Base-by-base conservation (phyloP, 2,329 filamentous ascomycete species). In the Talaromyces sp. region DNA sequence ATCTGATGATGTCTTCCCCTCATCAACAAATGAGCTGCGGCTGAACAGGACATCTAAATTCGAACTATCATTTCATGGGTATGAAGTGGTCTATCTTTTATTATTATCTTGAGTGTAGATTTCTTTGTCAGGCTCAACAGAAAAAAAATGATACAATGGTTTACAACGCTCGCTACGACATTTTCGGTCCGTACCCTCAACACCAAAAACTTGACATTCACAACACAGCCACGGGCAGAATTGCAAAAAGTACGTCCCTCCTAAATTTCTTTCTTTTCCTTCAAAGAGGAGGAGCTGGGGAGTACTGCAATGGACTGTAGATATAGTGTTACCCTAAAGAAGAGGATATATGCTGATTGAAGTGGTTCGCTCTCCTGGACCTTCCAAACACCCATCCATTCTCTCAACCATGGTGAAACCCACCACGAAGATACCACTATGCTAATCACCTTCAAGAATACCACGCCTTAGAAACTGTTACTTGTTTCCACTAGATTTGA, bases 321-420 rank as follows among this genome's bases (percentile, higher is more conserved):
- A n/a, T n/a, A n/a, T n/a, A n/a, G n/a, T n/a, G n/a, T n/a, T n/a
- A n/a, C n/a, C n/a, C n/a, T n/a, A n/a, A n/a, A n/a, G n/a, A n/a
- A n/a, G 81, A 59, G 78, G 84, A 58, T 24, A 8, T 46, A 51
- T 29, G 19, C 58, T 56, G 26, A 59, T 35, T 38, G 17, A 52
- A 77, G 75, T 96, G 60, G 92, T 79, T 85, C 90, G 53, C 77
- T 96, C 63, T 95, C 91, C 32, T 96, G 92, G 92, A 83, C 94
- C 55, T 95, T 93, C 82, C 91, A 96, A 76, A 88, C 88, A 51
- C 82, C 73, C 70, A 8, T 81, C 79, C 51, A 86, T 94, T 3
- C 77, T 86, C 10, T 83, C 87, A 0, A 85, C 89, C 57, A 85
- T 92, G 67, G 85, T 85, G 70, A 88, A 89, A 70, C 91, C 91